Percentiles rank a stretch among this genome's conserved stretches.
Evolutionary conservation across 2,329 filamentous ascomycete genomes (phyloP).

Genomic region (Aspergillus persii): DNA sequence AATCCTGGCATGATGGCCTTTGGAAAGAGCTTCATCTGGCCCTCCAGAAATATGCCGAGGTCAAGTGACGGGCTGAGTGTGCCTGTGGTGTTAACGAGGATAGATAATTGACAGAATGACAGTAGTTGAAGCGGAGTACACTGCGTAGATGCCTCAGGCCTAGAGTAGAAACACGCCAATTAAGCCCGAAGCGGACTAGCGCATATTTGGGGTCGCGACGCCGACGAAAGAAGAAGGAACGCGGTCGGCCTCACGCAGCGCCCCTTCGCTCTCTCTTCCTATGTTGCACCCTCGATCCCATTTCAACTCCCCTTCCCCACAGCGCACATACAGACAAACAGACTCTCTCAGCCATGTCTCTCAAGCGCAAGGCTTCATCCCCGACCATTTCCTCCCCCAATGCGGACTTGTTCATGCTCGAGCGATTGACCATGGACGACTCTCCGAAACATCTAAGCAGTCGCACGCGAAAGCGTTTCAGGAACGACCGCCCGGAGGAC

Average conservation of each 20-base stretch:
- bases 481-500: constrained; percentile 58
- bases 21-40: constrained; percentile 1
- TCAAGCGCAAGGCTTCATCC: constrained; percentile 60
- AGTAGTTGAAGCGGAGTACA: too few species aligned
- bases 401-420: constrained; percentile 21
- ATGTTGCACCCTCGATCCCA: background rate
- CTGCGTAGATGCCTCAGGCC: too few species aligned
- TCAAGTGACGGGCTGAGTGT: background rate
- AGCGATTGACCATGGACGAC: constrained; percentile 31
- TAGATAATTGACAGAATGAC: too few species aligned
- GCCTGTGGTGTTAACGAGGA: background rate
- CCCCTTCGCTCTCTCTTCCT: background rate
- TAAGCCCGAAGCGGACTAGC: background rate
- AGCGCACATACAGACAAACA: background rate
- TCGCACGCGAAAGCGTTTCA: constrained; percentile 58
- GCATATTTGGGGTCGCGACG: background rate
- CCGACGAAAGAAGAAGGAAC: too few species aligned
- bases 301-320: background rate
- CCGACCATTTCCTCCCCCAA: constrained; percentile 45
- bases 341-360: constrained; percentile 43
- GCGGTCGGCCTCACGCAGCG: too few species aligned
- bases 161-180: background rate
- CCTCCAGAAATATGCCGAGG: constrained; percentile 10
- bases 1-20: constrained; percentile 7
- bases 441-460: constrained; percentile 49